Conservation (phyloP, 495 filamentous ascomycete species). For the Penicillium salamii region DNA sequence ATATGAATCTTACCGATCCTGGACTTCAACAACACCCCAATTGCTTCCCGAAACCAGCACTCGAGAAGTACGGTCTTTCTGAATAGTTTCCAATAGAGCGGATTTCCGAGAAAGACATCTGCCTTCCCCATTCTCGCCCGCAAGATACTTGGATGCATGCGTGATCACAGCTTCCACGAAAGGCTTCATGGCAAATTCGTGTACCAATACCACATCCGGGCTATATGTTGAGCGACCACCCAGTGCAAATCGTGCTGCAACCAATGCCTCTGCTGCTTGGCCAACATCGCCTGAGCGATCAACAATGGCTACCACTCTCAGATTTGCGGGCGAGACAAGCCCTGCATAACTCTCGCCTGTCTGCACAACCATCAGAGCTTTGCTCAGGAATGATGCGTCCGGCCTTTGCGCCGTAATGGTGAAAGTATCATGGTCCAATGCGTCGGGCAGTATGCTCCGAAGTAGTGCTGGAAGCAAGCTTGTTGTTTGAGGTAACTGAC, state of each 20-base stretch:
- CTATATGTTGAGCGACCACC: slow-evolving; percentile 50
- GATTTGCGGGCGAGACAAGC: slow-evolving; percentile 28
- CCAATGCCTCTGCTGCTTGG: slow-evolving; percentile 43
- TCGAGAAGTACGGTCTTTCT: slow-evolving; percentile 18
- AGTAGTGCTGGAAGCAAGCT: slow-evolving; percentile 33
- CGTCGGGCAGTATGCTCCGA: slow-evolving; percentile 33
- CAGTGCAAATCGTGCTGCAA: slow-evolving; percentile 47
- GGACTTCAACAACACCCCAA: slow-evolving; percentile 32
- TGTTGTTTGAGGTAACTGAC: slow-evolving; percentile 37
- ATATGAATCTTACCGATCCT: slow-evolving; percentile 17
- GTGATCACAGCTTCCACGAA: slow-evolving; percentile 46
- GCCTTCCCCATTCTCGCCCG: slow-evolving; percentile 26
- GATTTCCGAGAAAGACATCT: slow-evolving; percentile 18
- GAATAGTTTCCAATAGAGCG: slow-evolving; percentile 19
- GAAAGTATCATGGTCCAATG: slow-evolving; percentile 47
- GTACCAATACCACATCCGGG: slow-evolving; percentile 53
- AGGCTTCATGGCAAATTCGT: slow-evolving; percentile 51
- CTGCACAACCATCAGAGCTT: slow-evolving; percentile 17
- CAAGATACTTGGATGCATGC: slow-evolving; percentile 32
- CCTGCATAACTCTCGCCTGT: slow-evolving; percentile 10
- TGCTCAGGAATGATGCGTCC: slow-evolving; percentile 18
- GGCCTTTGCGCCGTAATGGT: slow-evolving; percentile 25
- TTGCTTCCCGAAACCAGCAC: slow-evolving; percentile 29
- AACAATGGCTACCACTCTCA: slow-evolving; percentile 46
- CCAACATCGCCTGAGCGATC: slow-evolving; percentile 50